A percentile compares a stretch with the other conserved stretches of the same genome.
Evolutionary conservation across 345 rosid species (phyloP).

Genomic region (Stellera chamaejasme): DNA sequence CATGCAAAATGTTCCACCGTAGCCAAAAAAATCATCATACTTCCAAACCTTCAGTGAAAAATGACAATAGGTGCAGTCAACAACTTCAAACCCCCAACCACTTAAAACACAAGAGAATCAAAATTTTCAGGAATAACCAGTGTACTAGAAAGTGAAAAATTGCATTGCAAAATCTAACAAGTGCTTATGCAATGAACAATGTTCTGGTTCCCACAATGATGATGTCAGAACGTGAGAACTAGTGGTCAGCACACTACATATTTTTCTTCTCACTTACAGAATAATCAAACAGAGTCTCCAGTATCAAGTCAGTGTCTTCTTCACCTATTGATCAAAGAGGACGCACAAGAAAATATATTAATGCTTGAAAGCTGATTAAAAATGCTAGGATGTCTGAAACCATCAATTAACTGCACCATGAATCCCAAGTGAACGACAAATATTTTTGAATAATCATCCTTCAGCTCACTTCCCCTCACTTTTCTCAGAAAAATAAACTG

Average conservation of each 20-base stretch:
- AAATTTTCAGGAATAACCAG: no score
- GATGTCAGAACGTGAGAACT: not conserved
- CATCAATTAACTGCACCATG: not conserved
- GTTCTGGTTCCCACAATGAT: not conserved
- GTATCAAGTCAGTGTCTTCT: constrained; percentile 49
- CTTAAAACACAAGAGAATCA: no score
- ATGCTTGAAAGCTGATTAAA: constrained; percentile 8
- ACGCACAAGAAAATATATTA: constrained; percentile 2
- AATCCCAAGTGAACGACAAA: not conserved
- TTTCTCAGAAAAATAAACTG: not conserved
- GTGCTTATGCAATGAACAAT: not conserved
- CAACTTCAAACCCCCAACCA: no score
- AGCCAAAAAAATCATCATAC: not conserved
- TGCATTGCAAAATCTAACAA: not conserved
- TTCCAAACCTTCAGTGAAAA: not conserved
- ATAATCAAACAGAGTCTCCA: constrained; percentile 56
- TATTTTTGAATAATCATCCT: not conserved
- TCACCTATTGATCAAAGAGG: constrained; percentile 47
- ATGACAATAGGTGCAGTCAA: no score
- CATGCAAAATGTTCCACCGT: not conserved
- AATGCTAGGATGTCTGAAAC: constrained; percentile 3
- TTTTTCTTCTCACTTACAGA: constrained; percentile 28
- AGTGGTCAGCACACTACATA: not conserved
- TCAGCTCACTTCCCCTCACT: not conserved
- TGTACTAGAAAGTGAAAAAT: not conserved